Percentiles rank a stretch among this genome's conserved stretches.
Conservation (phyloP, 2,329 filamentous ascomycete genomes). For the Xylaria hypoxylon region DNA sequence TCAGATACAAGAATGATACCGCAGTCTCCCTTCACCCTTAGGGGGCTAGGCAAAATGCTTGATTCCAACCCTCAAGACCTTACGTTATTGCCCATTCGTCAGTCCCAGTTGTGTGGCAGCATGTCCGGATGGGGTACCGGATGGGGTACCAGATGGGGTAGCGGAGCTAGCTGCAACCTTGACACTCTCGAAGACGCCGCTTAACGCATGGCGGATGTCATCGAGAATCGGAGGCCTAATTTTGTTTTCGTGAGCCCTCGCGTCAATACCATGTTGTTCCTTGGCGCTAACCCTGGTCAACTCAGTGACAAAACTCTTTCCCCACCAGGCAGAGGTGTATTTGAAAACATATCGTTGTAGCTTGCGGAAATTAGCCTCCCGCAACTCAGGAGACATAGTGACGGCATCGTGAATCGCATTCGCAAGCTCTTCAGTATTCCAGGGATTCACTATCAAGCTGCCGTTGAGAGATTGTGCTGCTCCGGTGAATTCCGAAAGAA, state of each 20-base stretch:
- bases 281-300: constrained; percentile 65
- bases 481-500: constrained; percentile 95
- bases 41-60: background rate
- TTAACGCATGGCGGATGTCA: constrained; percentile 44
- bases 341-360: constrained; percentile 96
- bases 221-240: constrained; percentile 38
- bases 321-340: constrained; percentile 98
- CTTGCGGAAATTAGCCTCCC: constrained; percentile 88
- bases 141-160: constrained; percentile 44
- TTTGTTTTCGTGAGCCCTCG: constrained; percentile 37
- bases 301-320: constrained; percentile 89
- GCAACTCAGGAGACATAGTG: constrained; percentile 91
- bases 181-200: constrained; percentile 47
- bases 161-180: constrained; percentile 46
- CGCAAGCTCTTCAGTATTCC: constrained; percentile 96
- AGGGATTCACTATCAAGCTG: constrained; percentile 94
- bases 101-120: constrained; percentile 29
- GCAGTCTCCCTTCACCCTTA: background rate
- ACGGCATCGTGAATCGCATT: constrained; percentile 96
- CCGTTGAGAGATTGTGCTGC: constrained; percentile 95
- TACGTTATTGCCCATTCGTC: background rate
- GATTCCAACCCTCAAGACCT: background rate
- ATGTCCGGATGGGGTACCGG: constrained; percentile 45
- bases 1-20: background rate
- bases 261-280: constrained; percentile 44